These are phyloP conservation scores for Cryoendolithus antarcticus DNA, from an alignment of 2,329 filamentous ascomycete genomes.

Conservation along the genomic window DNA sequence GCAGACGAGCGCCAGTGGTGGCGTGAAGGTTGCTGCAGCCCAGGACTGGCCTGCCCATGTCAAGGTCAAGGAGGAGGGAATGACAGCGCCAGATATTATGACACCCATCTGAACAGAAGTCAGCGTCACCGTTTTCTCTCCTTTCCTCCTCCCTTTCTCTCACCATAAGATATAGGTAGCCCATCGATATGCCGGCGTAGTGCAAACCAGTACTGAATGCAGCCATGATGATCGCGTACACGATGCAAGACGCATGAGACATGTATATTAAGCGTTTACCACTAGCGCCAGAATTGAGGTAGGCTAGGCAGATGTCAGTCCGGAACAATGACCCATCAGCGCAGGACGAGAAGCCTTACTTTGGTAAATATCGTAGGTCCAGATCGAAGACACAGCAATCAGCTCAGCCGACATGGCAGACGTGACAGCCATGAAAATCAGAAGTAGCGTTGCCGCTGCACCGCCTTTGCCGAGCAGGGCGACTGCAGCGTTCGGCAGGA, in stretches of 20 bases:
- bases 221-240: constrained; percentile 68
- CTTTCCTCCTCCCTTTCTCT: too few relatives aligned
- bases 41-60: constrained; percentile 72
- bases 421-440: constrained; percentile 86
- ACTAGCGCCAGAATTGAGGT: constrained; percentile 65
- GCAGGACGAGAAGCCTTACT: constrained; percentile 72
- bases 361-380: constrained; percentile 80
- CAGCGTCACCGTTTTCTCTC: too few relatives aligned
- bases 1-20: constrained; percentile 55
- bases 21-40: constrained; percentile 57
- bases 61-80: constrained; percentile 69
- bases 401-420: constrained; percentile 71
- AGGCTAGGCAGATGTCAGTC: constrained; percentile 70
- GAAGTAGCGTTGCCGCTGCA: constrained; percentile 62
- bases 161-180: constrained; percentile 65
- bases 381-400: constrained; percentile 78
- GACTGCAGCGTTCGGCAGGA: constrained; percentile 74
- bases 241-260: constrained; percentile 59
- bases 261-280: constrained; percentile 70
- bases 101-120: constrained; percentile 54
- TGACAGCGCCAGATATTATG: constrained; percentile 64
- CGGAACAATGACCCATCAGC: constrained; percentile 73
- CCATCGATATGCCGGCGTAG: constrained; percentile 59
- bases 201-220: constrained; percentile 15
- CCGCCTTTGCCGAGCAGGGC: constrained; percentile 72